These are phyloP conservation scores for Rhizopus arrhizus DNA, from an alignment of 371 early-diverging fungal genomes.

Conservation along the genomic window DNA sequence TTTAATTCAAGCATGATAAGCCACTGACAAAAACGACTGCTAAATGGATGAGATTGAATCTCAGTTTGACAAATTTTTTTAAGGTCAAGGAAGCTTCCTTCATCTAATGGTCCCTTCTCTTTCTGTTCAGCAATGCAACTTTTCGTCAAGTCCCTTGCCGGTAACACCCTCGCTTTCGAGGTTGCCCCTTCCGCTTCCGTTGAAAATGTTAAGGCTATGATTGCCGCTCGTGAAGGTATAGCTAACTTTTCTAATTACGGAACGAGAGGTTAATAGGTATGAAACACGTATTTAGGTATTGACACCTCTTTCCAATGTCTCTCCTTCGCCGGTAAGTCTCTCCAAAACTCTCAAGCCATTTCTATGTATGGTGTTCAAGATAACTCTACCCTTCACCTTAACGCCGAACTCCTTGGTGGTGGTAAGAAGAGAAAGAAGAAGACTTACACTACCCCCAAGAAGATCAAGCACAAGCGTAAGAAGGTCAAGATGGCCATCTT, in stretches of 20 bases:
- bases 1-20: conserved; percentile 3
- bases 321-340: conserved; percentile 93
- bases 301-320: conserved; percentile 92
- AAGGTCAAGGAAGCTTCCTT: not conserved
- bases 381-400: conserved; percentile 90
- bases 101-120: conserved; percentile 23
- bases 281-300: conserved; percentile 58
- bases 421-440: conserved; percentile 99
- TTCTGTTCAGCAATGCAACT: conserved; percentile 70
- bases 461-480: conserved; percentile 98
- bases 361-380: conserved; percentile 84
- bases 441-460: conserved; percentile 99
- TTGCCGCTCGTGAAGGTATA: conserved; percentile 88
- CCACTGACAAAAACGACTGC: conserved; percentile 22
- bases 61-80: conserved; percentile 10
- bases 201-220: conserved; percentile 85
- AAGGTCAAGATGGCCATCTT: conserved; percentile 97
- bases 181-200: conserved; percentile 77
- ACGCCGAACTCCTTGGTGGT: conserved; percentile 81
- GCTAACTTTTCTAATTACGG: not conserved
- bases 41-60: conserved; percentile 7
- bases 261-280: not conserved
- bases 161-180: conserved; percentile 88
- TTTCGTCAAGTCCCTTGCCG: conserved; percentile 88
- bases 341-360: conserved; percentile 80